Conservation (phyloP, 148 eudicot species). For the Rheum nobile region DNA sequence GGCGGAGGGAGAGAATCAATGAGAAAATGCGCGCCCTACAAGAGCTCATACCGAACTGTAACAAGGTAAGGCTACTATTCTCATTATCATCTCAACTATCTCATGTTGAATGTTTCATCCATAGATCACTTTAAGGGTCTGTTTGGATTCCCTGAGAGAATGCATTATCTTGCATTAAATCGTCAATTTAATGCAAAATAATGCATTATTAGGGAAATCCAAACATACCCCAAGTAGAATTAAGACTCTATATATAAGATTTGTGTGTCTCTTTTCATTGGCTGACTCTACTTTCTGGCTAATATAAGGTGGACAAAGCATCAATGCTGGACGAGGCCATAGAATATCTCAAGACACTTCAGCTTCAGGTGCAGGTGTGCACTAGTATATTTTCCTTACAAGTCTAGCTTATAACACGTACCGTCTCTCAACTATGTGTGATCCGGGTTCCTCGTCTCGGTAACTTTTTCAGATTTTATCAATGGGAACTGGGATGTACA, state of each 20-base stretch:
- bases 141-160: too few relatives aligned
- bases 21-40: slow-evolving; percentile 98
- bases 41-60: slow-evolving; percentile 98
- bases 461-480: slow-evolving; percentile 74
- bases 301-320: slow-evolving; percentile 76
- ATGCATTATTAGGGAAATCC: too few relatives aligned
- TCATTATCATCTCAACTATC: neutral
- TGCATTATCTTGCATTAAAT: too few relatives aligned
- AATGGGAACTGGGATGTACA: slow-evolving; percentile 85
- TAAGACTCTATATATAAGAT: neutral
- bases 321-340: slow-evolving; percentile 98
- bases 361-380: slow-evolving; percentile 79
- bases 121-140: neutral
- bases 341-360: slow-evolving; percentile 87
- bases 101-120: neutral
- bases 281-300: neutral
- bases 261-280: neutral
- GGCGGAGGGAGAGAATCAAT: slow-evolving; percentile 90
- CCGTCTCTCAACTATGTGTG: neutral
- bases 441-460: too few relatives aligned
- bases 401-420: neutral
- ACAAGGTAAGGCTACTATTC: slow-evolving; percentile 46
- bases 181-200: too few relatives aligned
- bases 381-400: neutral
- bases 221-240: too few relatives aligned